Evolutionary conservation across 371 early-diverging fungal genomes (phyloP).

Genomic region (Saksenaea oblongispora): DNA sequence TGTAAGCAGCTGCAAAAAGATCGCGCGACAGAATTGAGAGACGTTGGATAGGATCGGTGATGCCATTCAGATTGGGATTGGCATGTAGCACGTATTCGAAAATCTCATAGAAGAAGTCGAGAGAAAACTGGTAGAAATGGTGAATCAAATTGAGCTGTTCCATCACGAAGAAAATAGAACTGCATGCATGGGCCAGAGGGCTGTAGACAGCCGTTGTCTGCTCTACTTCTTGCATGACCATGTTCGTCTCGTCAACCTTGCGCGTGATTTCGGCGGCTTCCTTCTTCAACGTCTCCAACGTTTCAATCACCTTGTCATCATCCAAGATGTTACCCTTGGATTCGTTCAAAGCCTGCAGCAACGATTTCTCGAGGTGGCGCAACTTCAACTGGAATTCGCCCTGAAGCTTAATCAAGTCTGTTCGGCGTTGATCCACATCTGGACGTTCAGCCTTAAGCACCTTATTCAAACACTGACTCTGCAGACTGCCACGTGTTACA

Average conservation of each 20-base stretch:
- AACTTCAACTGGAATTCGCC: slow-evolving; percentile 95
- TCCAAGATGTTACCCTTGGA: slow-evolving; percentile 97
- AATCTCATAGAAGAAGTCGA: slow-evolving; percentile 95
- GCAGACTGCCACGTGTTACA: slow-evolving; percentile 92
- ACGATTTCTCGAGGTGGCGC: slow-evolving; percentile 90
- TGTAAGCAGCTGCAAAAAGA: slow-evolving; percentile 83
- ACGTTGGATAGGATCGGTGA: slow-evolving; percentile 75
- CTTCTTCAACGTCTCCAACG: slow-evolving; percentile 92
- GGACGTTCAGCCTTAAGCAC: slow-evolving; percentile 94
- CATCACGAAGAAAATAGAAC: slow-evolving; percentile 94
- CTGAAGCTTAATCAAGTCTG: slow-evolving; percentile 91
- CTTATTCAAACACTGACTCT: slow-evolving; percentile 95
- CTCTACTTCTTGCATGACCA: slow-evolving; percentile 95
- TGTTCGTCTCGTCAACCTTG: slow-evolving; percentile 94
- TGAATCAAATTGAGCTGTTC: slow-evolving; percentile 90
- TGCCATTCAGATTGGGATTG: slow-evolving; percentile 71
- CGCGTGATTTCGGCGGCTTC: slow-evolving; percentile 94
- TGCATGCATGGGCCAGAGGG: slow-evolving; percentile 90
- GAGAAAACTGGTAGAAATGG: slow-evolving; percentile 97
- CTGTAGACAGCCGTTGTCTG: slow-evolving; percentile 87
- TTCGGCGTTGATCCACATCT: slow-evolving; percentile 91
- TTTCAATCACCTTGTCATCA: slow-evolving; percentile 93
- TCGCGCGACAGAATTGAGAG: slow-evolving; percentile 79
- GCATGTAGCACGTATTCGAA: slow-evolving; percentile 86
- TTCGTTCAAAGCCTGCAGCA: slow-evolving; percentile 92